Conservation (phyloP, 2,329 filamentous ascomycete genomes). For the Colletotrichum cereale region DNA sequence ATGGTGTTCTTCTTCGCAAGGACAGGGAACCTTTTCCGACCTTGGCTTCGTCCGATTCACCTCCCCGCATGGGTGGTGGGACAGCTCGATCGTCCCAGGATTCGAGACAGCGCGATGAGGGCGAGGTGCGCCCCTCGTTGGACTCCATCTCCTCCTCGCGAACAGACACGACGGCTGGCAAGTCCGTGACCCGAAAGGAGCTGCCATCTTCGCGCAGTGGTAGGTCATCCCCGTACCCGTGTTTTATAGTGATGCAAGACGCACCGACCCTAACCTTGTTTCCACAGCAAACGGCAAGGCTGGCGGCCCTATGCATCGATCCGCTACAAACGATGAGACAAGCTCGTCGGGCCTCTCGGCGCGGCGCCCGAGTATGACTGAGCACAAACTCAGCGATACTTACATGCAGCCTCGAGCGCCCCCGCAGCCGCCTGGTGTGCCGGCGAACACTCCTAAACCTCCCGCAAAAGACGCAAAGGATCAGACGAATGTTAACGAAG, state of each 20-base stretch:
- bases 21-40: slow-evolving; percentile 49
- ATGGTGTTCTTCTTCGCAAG: slow-evolving; percentile 51
- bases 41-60: slow-evolving; percentile 46
- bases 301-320: slow-evolving; percentile 40
- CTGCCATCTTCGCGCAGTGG: slow-evolving; percentile 59
- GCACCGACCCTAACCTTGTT: slow-evolving; percentile 41
- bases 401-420: slow-evolving; percentile 71
- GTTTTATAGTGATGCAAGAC: slow-evolving; percentile 39
- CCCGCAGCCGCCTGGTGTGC: slow-evolving; percentile 61
- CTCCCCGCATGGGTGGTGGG: slow-evolving; percentile 50
- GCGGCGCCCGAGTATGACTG: slow-evolving; percentile 48
- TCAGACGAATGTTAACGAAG: slow-evolving; percentile 56
- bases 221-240: slow-evolving; percentile 49
- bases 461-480: slow-evolving; percentile 65
- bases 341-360: slow-evolving; percentile 34
- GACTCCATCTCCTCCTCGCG: slow-evolving; percentile 57
- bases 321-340: slow-evolving; percentile 44
- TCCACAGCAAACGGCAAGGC: slow-evolving; percentile 53
- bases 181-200: slow-evolving; percentile 75
- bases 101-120: slow-evolving; percentile 67
- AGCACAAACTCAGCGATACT: slow-evolving; percentile 61
- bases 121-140: slow-evolving; percentile 59
- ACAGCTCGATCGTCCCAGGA: slow-evolving; percentile 71
- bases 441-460: slow-evolving; percentile 52
- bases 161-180: slow-evolving; percentile 56